These are phyloP conservation scores for Curvularia spicifera DNA, from an alignment of 2,329 filamentous ascomycete species.

Conservation along the genomic window DNA sequence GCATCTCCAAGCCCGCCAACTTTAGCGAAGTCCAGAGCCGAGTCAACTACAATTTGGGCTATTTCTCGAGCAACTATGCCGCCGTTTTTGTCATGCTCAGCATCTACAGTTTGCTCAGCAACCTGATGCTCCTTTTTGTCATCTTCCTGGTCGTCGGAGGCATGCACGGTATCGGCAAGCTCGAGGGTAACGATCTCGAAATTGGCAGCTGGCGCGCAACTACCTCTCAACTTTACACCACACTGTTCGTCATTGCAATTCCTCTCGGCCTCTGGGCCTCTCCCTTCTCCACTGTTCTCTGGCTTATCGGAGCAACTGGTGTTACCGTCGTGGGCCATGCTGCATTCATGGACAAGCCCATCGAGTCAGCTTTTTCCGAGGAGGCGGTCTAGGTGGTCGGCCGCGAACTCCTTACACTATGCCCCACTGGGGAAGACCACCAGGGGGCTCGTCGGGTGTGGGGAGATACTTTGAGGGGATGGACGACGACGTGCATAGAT, in stretches of 20 bases:
- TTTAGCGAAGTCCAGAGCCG: slow-evolving; percentile 89
- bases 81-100: slow-evolving; percentile 92
- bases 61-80: slow-evolving; percentile 99
- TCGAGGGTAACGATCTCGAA: slow-evolving; percentile 86
- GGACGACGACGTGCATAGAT: slow-evolving; percentile 55
- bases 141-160: slow-evolving; percentile 86
- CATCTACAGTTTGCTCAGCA: slow-evolving; percentile 93
- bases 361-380: slow-evolving; percentile 99
- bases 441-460: slow-evolving; percentile 69
- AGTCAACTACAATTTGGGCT: slow-evolving; percentile 94
- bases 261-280: slow-evolving; percentile 86
- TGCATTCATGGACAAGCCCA: slow-evolving; percentile 94
- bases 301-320: slow-evolving; percentile 94
- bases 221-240: slow-evolving; percentile 92
- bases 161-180: slow-evolving; percentile 89
- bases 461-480: slow-evolving; percentile 58
- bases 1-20: slow-evolving; percentile 90
- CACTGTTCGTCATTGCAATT: slow-evolving; percentile 79
- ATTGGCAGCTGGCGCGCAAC: slow-evolving; percentile 82
- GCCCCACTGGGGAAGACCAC: slow-evolving; percentile 99
- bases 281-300: slow-evolving; percentile 83
- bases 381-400: slow-evolving; percentile 99
- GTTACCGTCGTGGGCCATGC: slow-evolving; percentile 95
- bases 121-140: slow-evolving; percentile 85
- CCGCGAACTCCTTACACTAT: slow-evolving; percentile 93